Evolutionary conservation across 2,329 filamentous ascomycete genomes (phyloP), one percentile per base, ranked within the genome.

Genomic region (Colletotrichum tabaci): DNA sequence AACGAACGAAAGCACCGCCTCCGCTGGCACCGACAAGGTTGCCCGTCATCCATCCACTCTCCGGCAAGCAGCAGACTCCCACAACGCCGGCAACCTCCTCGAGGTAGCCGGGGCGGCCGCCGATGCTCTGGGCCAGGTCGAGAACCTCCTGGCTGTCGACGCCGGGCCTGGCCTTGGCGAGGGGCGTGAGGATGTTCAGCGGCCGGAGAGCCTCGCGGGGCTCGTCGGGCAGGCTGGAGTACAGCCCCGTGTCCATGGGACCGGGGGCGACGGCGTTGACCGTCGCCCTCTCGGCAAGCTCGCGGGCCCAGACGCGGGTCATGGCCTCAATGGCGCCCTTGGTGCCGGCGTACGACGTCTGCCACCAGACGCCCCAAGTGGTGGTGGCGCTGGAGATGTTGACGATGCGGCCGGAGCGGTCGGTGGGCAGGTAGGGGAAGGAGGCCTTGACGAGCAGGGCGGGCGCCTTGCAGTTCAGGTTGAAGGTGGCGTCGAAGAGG

Each of bases 381-480:
- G 68, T 71, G 30, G 68, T 71, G 3, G 68, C 86, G 67, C 86
- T 88, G 4, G 87, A 88, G 56, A 90, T 80, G 79, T 87, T 88
- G 77, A 90, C 82, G 72, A 90, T 84, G 61, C 84, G 86, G 66
- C 81, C 87, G 73, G 85, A 90, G 73, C 91, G 91, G 82, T 94
- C 92, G 63, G 80, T 82, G 1, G 89, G 94, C 6, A 97, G 87
- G 81, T 92, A 91, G 0, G 90, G 92, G 42, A 90, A 82, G 0
- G 90, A 89, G 3, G 93, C 93, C 81, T 97, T 92, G 26, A 93
- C 89, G 13, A 97, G 86, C 3, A 97, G 87, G 30, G 97, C 83
- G 1, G 94, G 94, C 0, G 93, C 94, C 10, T 94, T 88, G 30
- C 97, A 94, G 78, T 97, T 97, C 82, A 96, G 87, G 66, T 89